Evolutionary conservation across 140 eudicot genomes (phyloP), one percentile per base, ranked within the genome.

Genomic region (Flaveria floridana): DNA sequence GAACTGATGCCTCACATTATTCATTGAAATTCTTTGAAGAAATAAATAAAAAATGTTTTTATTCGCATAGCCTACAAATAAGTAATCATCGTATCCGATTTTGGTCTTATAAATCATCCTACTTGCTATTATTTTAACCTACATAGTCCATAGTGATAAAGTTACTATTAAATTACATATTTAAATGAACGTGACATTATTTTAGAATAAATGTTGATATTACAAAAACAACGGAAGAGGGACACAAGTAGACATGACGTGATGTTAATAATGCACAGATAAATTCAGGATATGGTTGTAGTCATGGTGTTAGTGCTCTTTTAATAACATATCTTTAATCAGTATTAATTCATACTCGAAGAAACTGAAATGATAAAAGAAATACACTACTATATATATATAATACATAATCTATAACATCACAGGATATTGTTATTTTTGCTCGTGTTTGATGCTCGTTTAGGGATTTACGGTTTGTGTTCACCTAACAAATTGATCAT

Each of bases 171-270:
- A 25, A 25, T 11, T 26, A 61, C 2, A 25, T 11, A 26, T 61
- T 64, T 34, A 64, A 63, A 7, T 15, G 7, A 63, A 63, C 68
- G 68, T 63, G 68, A 63, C 68, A 63, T 59, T 63, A 30, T 63
- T 61, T 63, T 63, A 28, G 12, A 63, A 26, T 63, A 63, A 63
- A 7, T 3, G 7, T 41, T 63, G 47, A 30, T 63, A 5, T 30
- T 30, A 63, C 47, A 15, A 59, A 59, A 25, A 23, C 18, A 59
- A 59, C 66, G 16, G 3, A 59, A 25, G 66, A 59, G 66, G 66
- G 66, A 59, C 66, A 59, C 23, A 23, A 59, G 66, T 23, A 59
- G 66, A 59, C 64, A 57, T 25, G 66, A 59, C 39, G 39, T 23
- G 66, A 59, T 13, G 66, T 59, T 59, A 59, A 59, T 59, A 57